Evolutionary conservation across 495 filamentous ascomycete genomes (phyloP), one percentile per base, ranked within the genome.

Genomic region (Trichodelitschia bisporula): DNA sequence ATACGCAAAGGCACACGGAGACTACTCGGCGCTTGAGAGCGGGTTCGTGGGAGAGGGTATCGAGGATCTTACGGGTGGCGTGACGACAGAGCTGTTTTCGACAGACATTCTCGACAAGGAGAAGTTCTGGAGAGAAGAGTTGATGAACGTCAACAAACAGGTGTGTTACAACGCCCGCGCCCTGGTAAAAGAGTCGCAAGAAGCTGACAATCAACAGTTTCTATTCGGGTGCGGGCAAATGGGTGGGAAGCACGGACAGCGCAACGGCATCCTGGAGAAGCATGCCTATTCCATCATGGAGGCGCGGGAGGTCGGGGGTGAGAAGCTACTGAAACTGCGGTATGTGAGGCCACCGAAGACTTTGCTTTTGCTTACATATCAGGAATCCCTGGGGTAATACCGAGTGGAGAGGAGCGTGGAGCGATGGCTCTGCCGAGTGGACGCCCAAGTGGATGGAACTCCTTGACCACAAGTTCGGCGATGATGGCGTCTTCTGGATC

Each of bases 1-100:
- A 0, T 95, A 83, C 50, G 84, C 84, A 24, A 95, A 95, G 49
- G 79, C 79, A 6, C 84, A 95, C 42, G 80, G 79, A 2, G 77
- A 86, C 44, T 90, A 73, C 40, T 58, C 64, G 10, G 61, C 78
- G 1, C 80, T 92, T 28, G 66, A 79, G 35, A 78, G 80, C 12
- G 83, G 82, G 1, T 78, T 66, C 42, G 71, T 71, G 15, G 78
- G 69, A 9, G 84, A 95, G 45, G 84, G 67, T 1, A 68, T 93
- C 26, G 84, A 95, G 48, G 84, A 95, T 49, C 54, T 93, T 16
- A 92, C 82, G 1, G 84, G 84, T 9, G 84, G 84, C 2, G 78
- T 91, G 8, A 89, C 82, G 0, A 73, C 71, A 0, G 72, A 80
- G 40, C 46, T 92, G 5, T 62, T 76, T 18, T 68, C 79, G 0